Percentiles rank a stretch among this genome's conserved stretches.
Evolutionary conservation across 495 filamentous ascomycete species (phyloP).

Genomic region (Penicillium arizonense): DNA sequence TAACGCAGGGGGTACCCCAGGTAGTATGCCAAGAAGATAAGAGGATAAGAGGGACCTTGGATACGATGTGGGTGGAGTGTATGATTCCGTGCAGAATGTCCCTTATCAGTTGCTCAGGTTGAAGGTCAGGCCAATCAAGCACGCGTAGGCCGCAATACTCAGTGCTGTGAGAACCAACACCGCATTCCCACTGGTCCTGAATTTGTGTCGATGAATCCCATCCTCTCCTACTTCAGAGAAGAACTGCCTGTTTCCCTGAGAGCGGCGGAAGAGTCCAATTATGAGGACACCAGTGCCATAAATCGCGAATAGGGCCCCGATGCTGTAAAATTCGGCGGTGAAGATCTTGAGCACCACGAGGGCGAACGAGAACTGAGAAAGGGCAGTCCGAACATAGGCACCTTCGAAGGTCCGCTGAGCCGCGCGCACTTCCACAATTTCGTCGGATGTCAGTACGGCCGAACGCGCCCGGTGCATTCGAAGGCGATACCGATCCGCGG

Average conservation of each 20-base stretch:
- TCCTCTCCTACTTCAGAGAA: conserved; percentile 74
- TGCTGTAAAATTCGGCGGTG: conserved; percentile 89
- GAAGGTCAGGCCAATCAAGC: conserved; percentile 73
- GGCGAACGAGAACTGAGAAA: conserved; percentile 91
- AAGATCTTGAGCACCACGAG: conserved; percentile 96
- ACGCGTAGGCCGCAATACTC: conserved; percentile 78
- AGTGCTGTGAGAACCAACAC: conserved; percentile 81
- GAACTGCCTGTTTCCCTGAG: conserved; percentile 91
- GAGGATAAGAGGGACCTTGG: conserved; percentile 1
- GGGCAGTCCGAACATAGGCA: conserved; percentile 90
- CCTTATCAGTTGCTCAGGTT: conserved; percentile 40
- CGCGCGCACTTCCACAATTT: conserved; percentile 91
- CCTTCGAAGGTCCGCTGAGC: conserved; percentile 97
- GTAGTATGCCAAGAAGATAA: conserved; percentile 3
- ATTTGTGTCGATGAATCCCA: conserved; percentile 68
- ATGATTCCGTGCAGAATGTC: conserved; percentile 1
- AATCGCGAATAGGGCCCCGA: conserved; percentile 86
- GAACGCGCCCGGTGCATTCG: conserved; percentile 82
- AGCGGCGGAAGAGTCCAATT: conserved; percentile 75
- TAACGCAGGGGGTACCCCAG: conserved; percentile 31
- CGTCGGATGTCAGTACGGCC: conserved; percentile 74
- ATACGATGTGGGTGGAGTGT: conserved; percentile 1
- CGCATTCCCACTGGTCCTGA: conserved; percentile 79
- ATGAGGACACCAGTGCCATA: conserved; percentile 84
- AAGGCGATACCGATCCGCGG: conserved; percentile 53